Base-by-base conservation (phyloP, 192 early-diverging fungal species). In the Dissophora globulifera region DNA sequence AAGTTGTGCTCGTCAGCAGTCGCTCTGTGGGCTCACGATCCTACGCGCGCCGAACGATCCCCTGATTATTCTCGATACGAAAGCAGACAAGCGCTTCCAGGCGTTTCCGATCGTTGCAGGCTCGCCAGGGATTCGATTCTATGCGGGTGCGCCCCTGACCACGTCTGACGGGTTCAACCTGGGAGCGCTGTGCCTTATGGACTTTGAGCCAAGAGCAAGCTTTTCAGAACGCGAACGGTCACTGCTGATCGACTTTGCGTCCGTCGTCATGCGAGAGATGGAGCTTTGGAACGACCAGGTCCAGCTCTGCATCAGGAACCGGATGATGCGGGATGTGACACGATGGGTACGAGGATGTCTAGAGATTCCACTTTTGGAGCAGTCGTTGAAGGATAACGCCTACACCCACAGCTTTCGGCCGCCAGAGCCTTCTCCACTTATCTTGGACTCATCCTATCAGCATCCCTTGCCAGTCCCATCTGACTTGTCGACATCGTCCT, bases 171-270 rank as follows among this genome's bases (percentile, higher is more conserved):
- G 79, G 12, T 41, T 75, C 51, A 82, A 78, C 32, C 26, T 84
- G 16, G 85, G 85, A n/a, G 66, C 83, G 4, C 56, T 86, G 8
- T 86, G 85, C 49, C 47, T 86, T 10, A 56, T 81, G 19, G 83
- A 84, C 53, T 32, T 47, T 26, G 47, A 64, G 25, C 79, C 81
- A 1, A 51, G 81, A 1, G 53, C 49, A 33, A 19, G 16, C 17
- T 86, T 86, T 26, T 25, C 67, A 7, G 46, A 69, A 4, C 46
- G 33, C 17, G 79, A 81, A 17, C 45, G 48, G 25, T 45, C 30
- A 55, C 51, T 55, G 12, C 59, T 86, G 41, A 50, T 67, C 26
- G 68, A 80, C 8, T 86, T 83, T 58, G 81, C 85, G 0, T 58
- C 67, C 13, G 72, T 80, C 9, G 69, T 84, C 3, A 74, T 86